phyloP scores from a whole-genome alignment of 148 eudicot species.

The Linanthus parryae region DNA sequence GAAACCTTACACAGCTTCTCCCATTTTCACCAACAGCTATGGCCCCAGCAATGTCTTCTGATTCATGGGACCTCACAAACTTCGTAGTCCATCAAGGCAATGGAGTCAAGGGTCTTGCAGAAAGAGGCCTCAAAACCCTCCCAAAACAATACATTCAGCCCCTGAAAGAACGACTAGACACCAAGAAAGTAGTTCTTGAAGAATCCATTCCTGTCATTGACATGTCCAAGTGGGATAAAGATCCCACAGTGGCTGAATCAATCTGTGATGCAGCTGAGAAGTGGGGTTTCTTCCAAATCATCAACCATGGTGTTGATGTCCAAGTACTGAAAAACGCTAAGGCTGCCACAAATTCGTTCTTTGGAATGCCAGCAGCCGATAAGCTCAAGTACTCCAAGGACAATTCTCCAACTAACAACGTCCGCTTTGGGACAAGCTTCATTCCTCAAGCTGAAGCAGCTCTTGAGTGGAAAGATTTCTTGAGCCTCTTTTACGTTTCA shows the following conservation, averaged over 20 bases:
- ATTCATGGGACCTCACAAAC: too few relatives aligned
- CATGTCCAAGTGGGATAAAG: constrained; percentile 32
- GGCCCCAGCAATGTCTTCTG: too few relatives aligned
- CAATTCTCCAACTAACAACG: constrained; percentile 4
- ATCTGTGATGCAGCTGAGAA: constrained; percentile 41
- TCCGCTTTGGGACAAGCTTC: constrained; percentile 22
- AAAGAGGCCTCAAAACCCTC: too few relatives aligned
- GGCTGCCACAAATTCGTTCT: constrained; percentile 26
- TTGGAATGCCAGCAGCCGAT: constrained; percentile 27
- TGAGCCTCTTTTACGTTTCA: constrained; percentile 13
- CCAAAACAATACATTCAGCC: too few relatives aligned
- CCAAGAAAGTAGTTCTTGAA: too few relatives aligned
- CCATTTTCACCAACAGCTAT: too few relatives aligned
- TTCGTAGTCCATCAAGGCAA: too few relatives aligned
- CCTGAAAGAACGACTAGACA: too few relatives aligned
- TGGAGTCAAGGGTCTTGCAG: too few relatives aligned
- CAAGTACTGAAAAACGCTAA: constrained; percentile 26
- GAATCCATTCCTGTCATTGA: constrained; percentile 42
- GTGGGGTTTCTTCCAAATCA: constrained; percentile 33
- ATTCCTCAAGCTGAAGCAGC: constrained; percentile 22
- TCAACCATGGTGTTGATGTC: constrained; percentile 35
- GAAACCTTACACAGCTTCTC: too few relatives aligned
- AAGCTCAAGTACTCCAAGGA: constrained; percentile 23
- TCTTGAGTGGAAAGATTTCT: constrained; percentile 33
- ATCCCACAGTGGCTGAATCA: too few relatives aligned